Evolutionary conservation across 2,329 filamentous ascomycete genomes (phyloP).

Genomic region (Aspergillus glaucus): DNA sequence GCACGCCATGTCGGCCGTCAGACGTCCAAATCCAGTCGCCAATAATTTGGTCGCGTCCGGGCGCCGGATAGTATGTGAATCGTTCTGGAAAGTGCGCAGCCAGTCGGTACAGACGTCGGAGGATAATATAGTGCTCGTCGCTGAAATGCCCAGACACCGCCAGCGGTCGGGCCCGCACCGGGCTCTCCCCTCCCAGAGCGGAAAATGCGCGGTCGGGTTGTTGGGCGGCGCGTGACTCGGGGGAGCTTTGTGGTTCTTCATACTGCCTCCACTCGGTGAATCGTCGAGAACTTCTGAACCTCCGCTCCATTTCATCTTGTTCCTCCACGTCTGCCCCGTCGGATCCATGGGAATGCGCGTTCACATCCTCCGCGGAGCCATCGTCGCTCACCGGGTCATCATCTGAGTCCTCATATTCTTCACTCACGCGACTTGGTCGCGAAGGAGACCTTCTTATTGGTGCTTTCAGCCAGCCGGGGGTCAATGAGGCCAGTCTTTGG

Average conservation of each 20-base stretch:
- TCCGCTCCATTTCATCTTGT: slow-evolving; percentile 8
- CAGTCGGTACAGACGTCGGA: slow-evolving; percentile 34
- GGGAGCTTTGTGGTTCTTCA: slow-evolving; percentile 5
- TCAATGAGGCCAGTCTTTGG: slow-evolving; percentile 27
- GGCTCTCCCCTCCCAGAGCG: slow-evolving; percentile 5
- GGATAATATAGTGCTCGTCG: slow-evolving; percentile 34
- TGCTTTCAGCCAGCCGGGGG: slow-evolving; percentile 30
- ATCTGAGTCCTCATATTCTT: slow-evolving; percentile 10
- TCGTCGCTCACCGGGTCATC: slow-evolving; percentile 13
- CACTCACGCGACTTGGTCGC: slow-evolving; percentile 7
- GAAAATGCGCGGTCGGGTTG: slow-evolving; percentile 7
- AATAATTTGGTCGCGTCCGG: slow-evolving; percentile 32
- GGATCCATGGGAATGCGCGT: slow-evolving; percentile 5
- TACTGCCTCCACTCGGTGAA: slow-evolving; percentile 1
- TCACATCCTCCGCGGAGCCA: neutral
- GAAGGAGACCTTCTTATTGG: slow-evolving; percentile 15
- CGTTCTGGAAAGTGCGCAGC: slow-evolving; percentile 32
- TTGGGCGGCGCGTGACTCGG: slow-evolving; percentile 2
- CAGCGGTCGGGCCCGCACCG: slow-evolving; percentile 18
- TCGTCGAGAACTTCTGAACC: slow-evolving; percentile 4
- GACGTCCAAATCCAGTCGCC: slow-evolving; percentile 40
- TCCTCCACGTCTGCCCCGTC: slow-evolving; percentile 9
- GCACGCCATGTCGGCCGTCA: slow-evolving; percentile 34
- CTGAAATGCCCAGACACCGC: slow-evolving; percentile 37
- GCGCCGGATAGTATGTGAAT: slow-evolving; percentile 31